Evolutionary conservation across 192 early-diverging fungal species (phyloP).

Genomic region (Coemansia biformis): DNA sequence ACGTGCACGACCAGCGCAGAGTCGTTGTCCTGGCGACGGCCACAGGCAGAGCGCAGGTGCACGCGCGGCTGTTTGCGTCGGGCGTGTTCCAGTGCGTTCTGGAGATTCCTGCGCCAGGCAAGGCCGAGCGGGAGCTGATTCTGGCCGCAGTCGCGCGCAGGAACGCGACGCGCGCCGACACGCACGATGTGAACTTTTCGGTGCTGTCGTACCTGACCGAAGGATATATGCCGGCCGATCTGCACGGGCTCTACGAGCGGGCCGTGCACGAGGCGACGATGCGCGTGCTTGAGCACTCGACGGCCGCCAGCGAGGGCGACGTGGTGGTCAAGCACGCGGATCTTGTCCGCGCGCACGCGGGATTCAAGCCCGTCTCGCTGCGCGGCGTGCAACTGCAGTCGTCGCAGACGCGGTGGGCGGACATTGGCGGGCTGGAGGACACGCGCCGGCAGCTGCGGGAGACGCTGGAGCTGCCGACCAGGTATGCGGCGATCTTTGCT

Average conservation of each 20-base stretch:
- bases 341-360: slow-evolving; percentile 67
- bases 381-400: slow-evolving; percentile 72
- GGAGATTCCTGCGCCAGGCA: slow-evolving; percentile 26
- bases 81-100: slow-evolving; percentile 17
- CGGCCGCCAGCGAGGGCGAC: slow-evolving; percentile 16
- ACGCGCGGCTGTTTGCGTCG: slow-evolving; percentile 18
- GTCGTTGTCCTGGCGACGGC: slow-evolving; percentile 41
- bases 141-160: slow-evolving; percentile 61
- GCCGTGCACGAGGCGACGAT: slow-evolving; percentile 76
- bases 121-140: slow-evolving; percentile 55
- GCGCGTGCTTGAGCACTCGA: slow-evolving; percentile 49
- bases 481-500: slow-evolving; percentile 86
- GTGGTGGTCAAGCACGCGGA: slow-evolving; percentile 58
- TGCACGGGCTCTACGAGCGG: slow-evolving; percentile 70
- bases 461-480: slow-evolving; percentile 92
- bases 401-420: slow-evolving; percentile 73
- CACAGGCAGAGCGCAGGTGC: slow-evolving; percentile 18
- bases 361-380: slow-evolving; percentile 74
- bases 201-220: slow-evolving; percentile 75
- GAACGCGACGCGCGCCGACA: slow-evolving; percentile 51
- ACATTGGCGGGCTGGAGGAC: slow-evolving; percentile 84
- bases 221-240: slow-evolving; percentile 79
- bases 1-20: slow-evolving; percentile 4
- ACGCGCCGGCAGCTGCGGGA: slow-evolving; percentile 77
- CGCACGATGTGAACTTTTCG: slow-evolving; percentile 61